phyloP scores from a whole-genome alignment of 495 filamentous ascomycete species.

The Aspergillus sclerotiicarbonarius region DNA sequence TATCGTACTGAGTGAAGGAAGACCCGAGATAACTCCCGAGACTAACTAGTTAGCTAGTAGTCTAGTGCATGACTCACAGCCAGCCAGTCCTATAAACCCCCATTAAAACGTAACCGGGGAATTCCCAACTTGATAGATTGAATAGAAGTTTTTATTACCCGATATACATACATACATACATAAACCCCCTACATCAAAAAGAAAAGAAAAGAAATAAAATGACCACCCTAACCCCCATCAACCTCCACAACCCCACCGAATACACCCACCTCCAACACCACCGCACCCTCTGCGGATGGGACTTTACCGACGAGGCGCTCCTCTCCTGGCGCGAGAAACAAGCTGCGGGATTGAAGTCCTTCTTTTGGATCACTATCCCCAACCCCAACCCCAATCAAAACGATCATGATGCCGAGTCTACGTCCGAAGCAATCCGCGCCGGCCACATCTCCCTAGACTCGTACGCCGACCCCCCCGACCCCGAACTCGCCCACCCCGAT shows the following conservation, averaged over 20 bases:
- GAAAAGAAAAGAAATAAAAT: too few species aligned
- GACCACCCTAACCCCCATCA: conserved; percentile 13
- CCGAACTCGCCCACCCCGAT: conserved; percentile 17
- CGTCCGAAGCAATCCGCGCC: conserved; percentile 14
- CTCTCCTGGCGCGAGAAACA: conserved; percentile 18
- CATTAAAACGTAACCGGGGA: too few species aligned
- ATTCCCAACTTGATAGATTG: too few species aligned
- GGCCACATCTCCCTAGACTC: conserved; percentile 30
- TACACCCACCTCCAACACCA: conserved; percentile 24
- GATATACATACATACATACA: too few species aligned
- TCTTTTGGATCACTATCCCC: conserved; percentile 27
- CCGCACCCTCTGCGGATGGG: conserved; percentile 28
- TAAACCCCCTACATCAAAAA: too few species aligned
- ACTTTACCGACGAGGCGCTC: conserved; percentile 14
- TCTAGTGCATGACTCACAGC: too few species aligned
- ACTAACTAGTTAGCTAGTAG: too few species aligned
- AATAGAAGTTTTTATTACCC: too few species aligned
- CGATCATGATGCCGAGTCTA: too few species aligned
- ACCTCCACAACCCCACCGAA: conserved; percentile 19
- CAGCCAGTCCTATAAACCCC: too few species aligned
- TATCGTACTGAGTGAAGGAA: too few species aligned
- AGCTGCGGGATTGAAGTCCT: conserved; percentile 20
- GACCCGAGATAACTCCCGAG: too few species aligned
- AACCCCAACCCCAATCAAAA: background rate
- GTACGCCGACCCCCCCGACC: conserved; percentile 20